Evolutionary conservation across 768 basidiomycete species (phyloP), one percentile per base, ranked within the genome.

Genomic region (Podaxis sp.): DNA sequence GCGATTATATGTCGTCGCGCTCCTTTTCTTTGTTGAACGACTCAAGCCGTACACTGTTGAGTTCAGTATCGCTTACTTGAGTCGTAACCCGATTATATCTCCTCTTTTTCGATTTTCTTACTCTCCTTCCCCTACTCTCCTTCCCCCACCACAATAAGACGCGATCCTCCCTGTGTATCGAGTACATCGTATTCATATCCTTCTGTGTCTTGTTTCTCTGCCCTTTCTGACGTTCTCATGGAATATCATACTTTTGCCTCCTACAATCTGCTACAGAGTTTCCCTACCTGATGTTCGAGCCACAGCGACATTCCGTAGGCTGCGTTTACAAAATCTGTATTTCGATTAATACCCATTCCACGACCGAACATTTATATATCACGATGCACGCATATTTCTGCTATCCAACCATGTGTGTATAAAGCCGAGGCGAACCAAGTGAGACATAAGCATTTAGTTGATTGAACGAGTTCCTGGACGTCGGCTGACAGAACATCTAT

Each of bases 1-100:
- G 52, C 68, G 65, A 57, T 68, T 62, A 65, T 59, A 61, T 38
- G 59, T 52, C 46, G 42, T 38, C 51, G 55, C 59, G 58, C 36
- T 22, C 53, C 58, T 59, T 53, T 56, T 61, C 46, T 44, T 59
- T 48, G 28, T 59, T 36, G 9, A n/a, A 15, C 39, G 38, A 46
- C 42, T 46, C n/a, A 33, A 51, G 24, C 26, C 22, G 36, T 17
- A 38, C 51, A 38, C 49, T 51, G 59, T 52, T 58, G 46, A 33
- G 58, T 33, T 57, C 63, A 57, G 52, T 66, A 49, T 40, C 57
- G 56, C 57, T 48, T 61, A 58, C 66, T 66, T 52, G 52, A 46
- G 64, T 66, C 48, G 60, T 61, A 39, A 44, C 51, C 40, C 48
- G 56, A 53, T 46, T 65, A 57, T 52, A 62, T 56, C 61, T 61